Percentiles rank a stretch among this genome's conserved stretches.
Evolutionary conservation across 176 grass and related monocot species (phyloP).

Genomic region (Aegilops umbellulata): DNA sequence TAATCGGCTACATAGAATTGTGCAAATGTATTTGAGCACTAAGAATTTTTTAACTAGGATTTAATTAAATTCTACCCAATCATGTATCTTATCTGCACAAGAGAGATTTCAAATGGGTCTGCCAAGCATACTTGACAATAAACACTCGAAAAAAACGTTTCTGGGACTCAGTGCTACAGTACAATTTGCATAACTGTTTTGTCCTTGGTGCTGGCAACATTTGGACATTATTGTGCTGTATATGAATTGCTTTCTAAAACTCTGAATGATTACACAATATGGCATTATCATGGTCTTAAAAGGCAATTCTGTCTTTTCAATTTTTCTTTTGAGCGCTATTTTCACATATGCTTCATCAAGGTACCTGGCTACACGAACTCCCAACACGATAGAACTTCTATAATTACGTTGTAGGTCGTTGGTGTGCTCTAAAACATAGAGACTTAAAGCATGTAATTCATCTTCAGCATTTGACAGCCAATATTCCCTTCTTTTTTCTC

Average conservation of each 20-base stretch:
- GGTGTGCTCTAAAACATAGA: neutral
- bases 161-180: neutral
- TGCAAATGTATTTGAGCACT: neutral
- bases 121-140: conserved; percentile 2
- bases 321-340: conserved; percentile 4
- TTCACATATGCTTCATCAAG: neutral
- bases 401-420: conserved; percentile 4
- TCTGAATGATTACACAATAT: neutral
- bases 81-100: conserved; percentile 13
- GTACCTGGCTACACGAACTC: conserved; percentile 1
- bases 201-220: neutral
- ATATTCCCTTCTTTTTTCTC: conserved; percentile 12
- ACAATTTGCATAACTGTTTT: conserved; percentile 13
- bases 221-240: conserved; percentile 4
- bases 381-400: neutral
- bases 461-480: neutral
- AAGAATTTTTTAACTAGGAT: neutral
- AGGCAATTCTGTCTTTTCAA: neutral
- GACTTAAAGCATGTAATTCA: neutral
- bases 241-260: conserved; percentile 2
- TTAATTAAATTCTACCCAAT: neutral
- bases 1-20: neutral
- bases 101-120: neutral
- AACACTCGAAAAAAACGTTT: neutral
- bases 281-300: neutral